phyloP scores from a whole-genome alignment of 441 rosid species.

The Pelargonium fulgidum region DNA sequence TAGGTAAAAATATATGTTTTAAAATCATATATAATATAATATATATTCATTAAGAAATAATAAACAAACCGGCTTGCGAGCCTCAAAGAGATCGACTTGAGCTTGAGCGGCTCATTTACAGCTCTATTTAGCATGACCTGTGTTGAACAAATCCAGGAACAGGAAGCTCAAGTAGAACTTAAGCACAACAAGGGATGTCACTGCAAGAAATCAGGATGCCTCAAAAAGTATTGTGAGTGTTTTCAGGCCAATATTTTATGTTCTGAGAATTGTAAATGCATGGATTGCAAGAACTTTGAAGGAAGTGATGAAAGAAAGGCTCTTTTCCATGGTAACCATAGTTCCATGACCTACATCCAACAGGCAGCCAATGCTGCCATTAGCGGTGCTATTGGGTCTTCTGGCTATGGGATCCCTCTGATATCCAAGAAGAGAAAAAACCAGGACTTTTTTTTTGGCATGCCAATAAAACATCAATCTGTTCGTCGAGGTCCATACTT shows the following conservation, averaged over 20 bases:
- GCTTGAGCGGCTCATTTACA: too few species aligned
- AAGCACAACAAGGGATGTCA: slow-evolving; percentile 96
- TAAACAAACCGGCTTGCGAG: too few species aligned
- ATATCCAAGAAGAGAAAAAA: slow-evolving; percentile 52
- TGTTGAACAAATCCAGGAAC: slow-evolving; percentile 44
- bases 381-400: slow-evolving; percentile 45
- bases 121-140: neutral
- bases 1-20: too few species aligned
- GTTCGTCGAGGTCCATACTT: slow-evolving; percentile 23
- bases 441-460: slow-evolving; percentile 34
- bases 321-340: slow-evolving; percentile 56
- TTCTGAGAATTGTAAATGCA: slow-evolving; percentile 83
- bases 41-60: too few species aligned
- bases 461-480: slow-evolving; percentile 30
- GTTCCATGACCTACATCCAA: slow-evolving; percentile 30
- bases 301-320: slow-evolving; percentile 79
- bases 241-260: slow-evolving; percentile 85
- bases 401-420: slow-evolving; percentile 38
- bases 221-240: slow-evolving; percentile 93
- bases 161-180: slow-evolving; percentile 52
- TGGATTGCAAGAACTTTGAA: slow-evolving; percentile 82
- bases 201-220: slow-evolving; percentile 95
- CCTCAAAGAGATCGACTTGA: too few species aligned
- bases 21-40: too few species aligned
- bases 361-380: slow-evolving; percentile 50